Conservation (phyloP, 352 stramenopile species). For the Pythium coloratum region DNA sequence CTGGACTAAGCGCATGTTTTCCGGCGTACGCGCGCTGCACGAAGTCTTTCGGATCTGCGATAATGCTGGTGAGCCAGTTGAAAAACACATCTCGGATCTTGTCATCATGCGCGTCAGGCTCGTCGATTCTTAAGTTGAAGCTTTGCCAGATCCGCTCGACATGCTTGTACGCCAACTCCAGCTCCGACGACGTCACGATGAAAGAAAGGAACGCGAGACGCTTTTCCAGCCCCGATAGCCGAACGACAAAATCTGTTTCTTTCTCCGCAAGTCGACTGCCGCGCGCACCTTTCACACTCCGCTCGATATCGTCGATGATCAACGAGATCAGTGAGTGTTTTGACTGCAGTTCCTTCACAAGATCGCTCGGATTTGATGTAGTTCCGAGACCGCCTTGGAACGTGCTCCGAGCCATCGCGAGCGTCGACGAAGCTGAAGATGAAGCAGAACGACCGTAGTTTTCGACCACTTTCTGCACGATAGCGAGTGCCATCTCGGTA, state of each 20-base stretch:
- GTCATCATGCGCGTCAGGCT: not conserved
- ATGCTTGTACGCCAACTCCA: conserved; percentile 65
- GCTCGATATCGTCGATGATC: conserved; percentile 55
- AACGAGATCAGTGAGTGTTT: conserved; percentile 59
- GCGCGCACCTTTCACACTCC: conserved; percentile 11
- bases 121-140: conserved; percentile 32
- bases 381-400: conserved; percentile 20
- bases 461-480: conserved; percentile 71
- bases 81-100: conserved; percentile 55
- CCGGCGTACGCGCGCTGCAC: conserved; percentile 63
- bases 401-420: conserved; percentile 35
- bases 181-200: conserved; percentile 66
- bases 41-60: conserved; percentile 72
- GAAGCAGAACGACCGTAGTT: conserved; percentile 34
- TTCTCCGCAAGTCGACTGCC: not conserved
- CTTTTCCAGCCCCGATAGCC: conserved; percentile 26
- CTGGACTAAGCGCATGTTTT: conserved; percentile 52
- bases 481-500: conserved; percentile 75
- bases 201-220: conserved; percentile 77
- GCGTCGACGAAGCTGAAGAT: conserved; percentile 31
- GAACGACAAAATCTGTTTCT: not conserved
- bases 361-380: conserved; percentile 41
- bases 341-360: conserved; percentile 70
- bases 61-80: conserved; percentile 64
- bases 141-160: conserved; percentile 62